phyloP scores from a whole-genome alignment of 257 asterid species.

The Scutellaria barbata region DNA sequence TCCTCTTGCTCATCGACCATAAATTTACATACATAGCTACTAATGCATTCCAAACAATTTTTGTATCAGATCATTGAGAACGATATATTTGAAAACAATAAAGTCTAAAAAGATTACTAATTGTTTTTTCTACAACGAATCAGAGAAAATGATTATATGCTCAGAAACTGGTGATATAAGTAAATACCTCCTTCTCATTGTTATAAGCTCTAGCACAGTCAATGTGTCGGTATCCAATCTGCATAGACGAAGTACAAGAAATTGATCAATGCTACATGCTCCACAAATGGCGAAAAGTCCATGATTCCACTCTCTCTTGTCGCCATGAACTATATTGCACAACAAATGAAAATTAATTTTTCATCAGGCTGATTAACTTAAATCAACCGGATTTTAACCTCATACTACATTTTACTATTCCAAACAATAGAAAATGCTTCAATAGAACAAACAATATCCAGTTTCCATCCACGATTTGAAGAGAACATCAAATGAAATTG shows the following conservation, averaged over 20 bases:
- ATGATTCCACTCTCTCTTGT: neutral
- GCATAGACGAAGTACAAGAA: conserved; percentile 24
- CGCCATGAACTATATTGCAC: neutral
- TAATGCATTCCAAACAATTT: conserved; percentile 18
- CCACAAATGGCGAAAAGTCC: neutral
- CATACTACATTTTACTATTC: neutral
- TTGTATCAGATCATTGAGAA: no score
- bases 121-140: neutral
- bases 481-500: neutral
- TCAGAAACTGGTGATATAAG: neutral
- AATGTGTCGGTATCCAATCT: conserved; percentile 52
- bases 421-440: neutral
- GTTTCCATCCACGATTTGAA: neutral
- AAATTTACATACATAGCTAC: neutral
- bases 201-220: conserved; percentile 45
- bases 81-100: neutral
- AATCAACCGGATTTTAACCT: neutral
- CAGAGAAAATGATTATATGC: neutral
- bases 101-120: neutral
- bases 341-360: neutral
- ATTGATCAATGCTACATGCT: neutral
- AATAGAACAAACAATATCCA: neutral
- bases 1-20: neutral
- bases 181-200: conserved; percentile 49
- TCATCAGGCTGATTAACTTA: neutral